Conservation (phyloP, 1,284 basidiomycete species). For the Irpex rosettiformis region DNA sequence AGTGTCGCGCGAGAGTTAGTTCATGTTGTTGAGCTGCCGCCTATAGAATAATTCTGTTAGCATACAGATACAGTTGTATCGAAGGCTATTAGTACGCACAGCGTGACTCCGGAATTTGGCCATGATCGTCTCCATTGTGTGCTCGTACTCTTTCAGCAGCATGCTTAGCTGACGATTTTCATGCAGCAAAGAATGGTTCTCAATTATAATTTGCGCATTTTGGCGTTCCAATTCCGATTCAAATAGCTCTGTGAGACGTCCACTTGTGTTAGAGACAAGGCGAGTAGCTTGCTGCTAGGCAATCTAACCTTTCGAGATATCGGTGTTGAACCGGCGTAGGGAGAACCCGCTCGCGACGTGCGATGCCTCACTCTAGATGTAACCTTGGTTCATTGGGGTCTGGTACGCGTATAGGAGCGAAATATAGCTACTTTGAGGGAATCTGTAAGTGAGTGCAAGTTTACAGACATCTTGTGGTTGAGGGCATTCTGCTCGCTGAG, state of each 20-base stretch:
- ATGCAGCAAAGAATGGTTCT: constrained; percentile 89
- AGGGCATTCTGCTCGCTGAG: constrained; percentile 83
- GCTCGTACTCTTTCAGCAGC: constrained; percentile 92
- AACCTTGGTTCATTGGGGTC: constrained; percentile 19
- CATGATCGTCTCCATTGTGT: constrained; percentile 96
- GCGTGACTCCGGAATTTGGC: constrained; percentile 91
- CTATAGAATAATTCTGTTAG: constrained; percentile 33
- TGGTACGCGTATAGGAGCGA: constrained; percentile 3
- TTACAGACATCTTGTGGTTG: constrained; percentile 77
- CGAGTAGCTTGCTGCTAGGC: constrained; percentile 3
- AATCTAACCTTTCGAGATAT: constrained; percentile 78
- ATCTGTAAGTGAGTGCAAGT: constrained; percentile 72
- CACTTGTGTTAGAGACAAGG: constrained; percentile 3
- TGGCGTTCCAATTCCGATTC: constrained; percentile 89
- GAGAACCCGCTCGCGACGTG: constrained; percentile 79
- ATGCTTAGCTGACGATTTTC: constrained; percentile 93
- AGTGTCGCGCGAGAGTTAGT: constrained; percentile 85
- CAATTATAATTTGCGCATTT: constrained; percentile 88
- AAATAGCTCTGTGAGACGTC: constrained; percentile 69
- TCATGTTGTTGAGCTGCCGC: constrained; percentile 92
- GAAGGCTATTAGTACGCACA: constrained; percentile 46
- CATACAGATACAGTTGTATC: constrained; percentile 8
- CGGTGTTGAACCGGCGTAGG: constrained; percentile 89
- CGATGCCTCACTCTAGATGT: constrained; percentile 70
- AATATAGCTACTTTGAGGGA: constrained; percentile 69